Base-by-base conservation (phyloP, 768 basidiomycete species). In the Termitomyces sp. region DNA sequence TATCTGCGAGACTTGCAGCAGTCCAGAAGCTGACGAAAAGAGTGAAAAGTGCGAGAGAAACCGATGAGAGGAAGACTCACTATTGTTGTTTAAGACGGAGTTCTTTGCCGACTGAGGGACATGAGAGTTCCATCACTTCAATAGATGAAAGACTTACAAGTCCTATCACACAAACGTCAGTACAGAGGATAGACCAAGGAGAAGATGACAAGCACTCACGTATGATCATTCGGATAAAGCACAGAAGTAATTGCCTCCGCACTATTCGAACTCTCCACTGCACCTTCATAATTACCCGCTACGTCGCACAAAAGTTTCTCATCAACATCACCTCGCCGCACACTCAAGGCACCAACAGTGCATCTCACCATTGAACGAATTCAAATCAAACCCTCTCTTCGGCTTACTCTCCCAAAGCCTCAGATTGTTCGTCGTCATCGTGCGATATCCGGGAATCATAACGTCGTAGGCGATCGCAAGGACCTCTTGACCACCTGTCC, bases 21-120 rank as follows among this genome's bases (percentile, higher is more conserved):
- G 91, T 93, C 93, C 93, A 89, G 75, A 97, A 91, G 73, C 79
- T 79, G 47, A 3, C 9, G 9, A 16, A 27, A 11, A 37, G 4
- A 8, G 3, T 46, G 23, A 55, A 23, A 32, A 12, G 2, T 27
- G 39, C 19, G 30, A 54, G 40, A n/a, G 23, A 12, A 3, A 40
- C 32, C 44, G 17, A 27, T 14, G n/a, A 43, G 23, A 2, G 32
- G 19, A 10, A 27, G 27, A 54, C 76, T 54, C 58, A 80, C 79
- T 95, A 95, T 74, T 99, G 96, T 64, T 98, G 96, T 76, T 96
- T 95, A 62, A 98, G 79, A 54, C 96, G 85, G 23, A 92, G 73
- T 67, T 92, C 91, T 66, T 92, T 92, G 55, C 91, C 91, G 56
- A 89, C 89, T 90, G 58, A 23, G 59, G 21, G n/a, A 16, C 1